Percentiles rank a stretch among this genome's conserved stretches.
Conservation (phyloP, 805 yeast species). For the Saccharomyces jurei region DNA sequence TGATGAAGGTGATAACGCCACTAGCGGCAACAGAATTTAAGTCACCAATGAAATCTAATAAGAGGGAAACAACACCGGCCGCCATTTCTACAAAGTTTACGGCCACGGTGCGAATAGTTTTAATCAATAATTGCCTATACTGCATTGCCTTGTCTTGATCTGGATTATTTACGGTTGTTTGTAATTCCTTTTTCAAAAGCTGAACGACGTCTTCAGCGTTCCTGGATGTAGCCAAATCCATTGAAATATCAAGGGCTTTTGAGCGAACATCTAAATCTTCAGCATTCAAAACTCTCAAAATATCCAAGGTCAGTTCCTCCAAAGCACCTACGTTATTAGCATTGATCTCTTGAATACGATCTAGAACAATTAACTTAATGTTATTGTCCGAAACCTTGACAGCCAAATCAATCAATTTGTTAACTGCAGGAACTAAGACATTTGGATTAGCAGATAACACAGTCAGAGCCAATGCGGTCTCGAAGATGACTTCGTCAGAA, state of each 20-base stretch:
- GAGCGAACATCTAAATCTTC: conserved; percentile 88
- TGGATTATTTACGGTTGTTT: conserved; percentile 51
- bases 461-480: conserved; percentile 78
- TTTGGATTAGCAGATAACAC: conserved; percentile 53
- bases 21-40: conserved; percentile 77
- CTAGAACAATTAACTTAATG: conserved; percentile 85
- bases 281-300: conserved; percentile 74
- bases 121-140: conserved; percentile 81
- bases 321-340: conserved; percentile 70
- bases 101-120: conserved; percentile 84
- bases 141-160: conserved; percentile 77
- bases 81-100: conserved; percentile 86
- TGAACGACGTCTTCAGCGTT: conserved; percentile 92
- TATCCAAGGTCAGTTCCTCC: conserved; percentile 77
- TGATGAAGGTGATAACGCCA: conserved; percentile 84
- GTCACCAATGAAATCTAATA: conserved; percentile 80
- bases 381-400: conserved; percentile 91
- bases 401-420: conserved; percentile 80
- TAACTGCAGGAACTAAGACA: conserved; percentile 69
- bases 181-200: conserved; percentile 83
- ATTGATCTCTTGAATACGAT: conserved; percentile 72
- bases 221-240: conserved; percentile 72
- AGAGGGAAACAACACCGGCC: conserved; percentile 76
- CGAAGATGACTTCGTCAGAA: conserved; percentile 64
- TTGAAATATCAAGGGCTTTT: conserved; percentile 78